phyloP scores from a whole-genome alignment of 202 grass and related monocot genomes.

The Saccharum hybrid region DNA sequence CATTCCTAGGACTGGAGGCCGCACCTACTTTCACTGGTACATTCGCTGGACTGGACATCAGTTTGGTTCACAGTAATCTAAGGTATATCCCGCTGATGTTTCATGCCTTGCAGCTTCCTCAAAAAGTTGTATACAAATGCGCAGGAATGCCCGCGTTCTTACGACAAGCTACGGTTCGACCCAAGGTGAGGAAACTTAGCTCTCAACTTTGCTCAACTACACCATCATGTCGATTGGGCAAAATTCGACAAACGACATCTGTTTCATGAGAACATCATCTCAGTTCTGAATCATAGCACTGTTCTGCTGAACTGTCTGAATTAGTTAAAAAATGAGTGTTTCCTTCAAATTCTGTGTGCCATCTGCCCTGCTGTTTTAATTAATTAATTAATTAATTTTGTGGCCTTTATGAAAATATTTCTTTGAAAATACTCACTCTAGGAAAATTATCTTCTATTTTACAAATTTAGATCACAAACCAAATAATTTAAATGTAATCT shows the following conservation, averaged over 20 bases:
- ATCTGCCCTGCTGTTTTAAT: neutral
- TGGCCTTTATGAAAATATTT: neutral
- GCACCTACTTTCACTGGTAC: constrained; percentile 93
- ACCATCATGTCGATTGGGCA: neutral
- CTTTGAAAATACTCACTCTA: neutral
- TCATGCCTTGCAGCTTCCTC: constrained; percentile 67
- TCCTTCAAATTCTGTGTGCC: neutral
- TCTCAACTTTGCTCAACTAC: neutral
- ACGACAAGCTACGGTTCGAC: constrained; percentile 85
- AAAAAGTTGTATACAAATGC: constrained; percentile 74
- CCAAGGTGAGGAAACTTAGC: constrained; percentile 60
- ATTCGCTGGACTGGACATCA: neutral
- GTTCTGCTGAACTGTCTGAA: neutral
- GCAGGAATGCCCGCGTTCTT: constrained; percentile 87
- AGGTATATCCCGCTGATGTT: constrained; percentile 17
- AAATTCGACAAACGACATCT: neutral
- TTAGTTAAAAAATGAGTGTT: neutral
- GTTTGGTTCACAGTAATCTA: neutral
- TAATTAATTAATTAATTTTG: neutral
- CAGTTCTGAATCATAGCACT: neutral
- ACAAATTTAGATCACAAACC: neutral
- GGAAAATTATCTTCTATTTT: neutral
- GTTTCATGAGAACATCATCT: neutral
- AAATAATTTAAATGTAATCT: neutral
- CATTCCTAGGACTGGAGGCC: constrained; percentile 86